Percentiles rank a stretch among this genome's conserved stretches.
Conservation (phyloP, 306 rosid species). For the Prosopis cineraria region DNA sequence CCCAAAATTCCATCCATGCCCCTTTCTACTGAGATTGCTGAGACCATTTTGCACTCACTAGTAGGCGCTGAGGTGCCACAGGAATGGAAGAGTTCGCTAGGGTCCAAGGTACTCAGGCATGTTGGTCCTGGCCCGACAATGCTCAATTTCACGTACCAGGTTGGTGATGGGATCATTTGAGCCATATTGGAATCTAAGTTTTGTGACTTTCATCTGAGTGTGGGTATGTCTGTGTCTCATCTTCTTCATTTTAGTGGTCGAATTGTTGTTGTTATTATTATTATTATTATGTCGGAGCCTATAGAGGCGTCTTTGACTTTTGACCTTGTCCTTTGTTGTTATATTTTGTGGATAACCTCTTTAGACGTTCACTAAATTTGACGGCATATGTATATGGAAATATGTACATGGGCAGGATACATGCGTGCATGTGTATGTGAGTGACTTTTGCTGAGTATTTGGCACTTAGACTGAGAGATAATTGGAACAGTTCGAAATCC, state of each 20-base stretch:
- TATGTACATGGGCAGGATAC: neutral
- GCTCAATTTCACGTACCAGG: slow-evolving; percentile 86
- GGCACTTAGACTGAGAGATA: neutral
- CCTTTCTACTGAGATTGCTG: slow-evolving; percentile 63
- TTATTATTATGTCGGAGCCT: slow-evolving; percentile 1
- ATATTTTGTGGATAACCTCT: neutral
- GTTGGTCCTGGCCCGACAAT: slow-evolving; percentile 86
- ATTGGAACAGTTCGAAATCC: neutral
- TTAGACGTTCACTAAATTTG: slow-evolving; percentile 6
- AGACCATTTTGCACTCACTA: slow-evolving; percentile 54
- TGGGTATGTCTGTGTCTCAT: slow-evolving; percentile 5
- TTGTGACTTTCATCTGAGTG: neutral
- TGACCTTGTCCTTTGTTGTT: slow-evolving; percentile 8
- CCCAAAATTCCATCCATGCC: slow-evolving; percentile 97
- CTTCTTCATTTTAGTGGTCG: slow-evolving; percentile 2
- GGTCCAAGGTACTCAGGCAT: slow-evolving; percentile 32
- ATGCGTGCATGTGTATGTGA: neutral
- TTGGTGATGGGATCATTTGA: slow-evolving; percentile 36
- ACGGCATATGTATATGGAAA: neutral
- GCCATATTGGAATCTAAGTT: neutral
- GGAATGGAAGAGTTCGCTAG: slow-evolving; percentile 54
- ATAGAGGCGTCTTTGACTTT: slow-evolving; percentile 29
- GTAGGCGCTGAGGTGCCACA: slow-evolving; percentile 53
- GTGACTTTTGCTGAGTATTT: neutral
- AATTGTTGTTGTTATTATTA: too few species aligned